These are phyloP conservation scores for Xerocomellus chrysenteron DNA, from an alignment of 768 basidiomycete species.

Conservation along the genomic window DNA sequence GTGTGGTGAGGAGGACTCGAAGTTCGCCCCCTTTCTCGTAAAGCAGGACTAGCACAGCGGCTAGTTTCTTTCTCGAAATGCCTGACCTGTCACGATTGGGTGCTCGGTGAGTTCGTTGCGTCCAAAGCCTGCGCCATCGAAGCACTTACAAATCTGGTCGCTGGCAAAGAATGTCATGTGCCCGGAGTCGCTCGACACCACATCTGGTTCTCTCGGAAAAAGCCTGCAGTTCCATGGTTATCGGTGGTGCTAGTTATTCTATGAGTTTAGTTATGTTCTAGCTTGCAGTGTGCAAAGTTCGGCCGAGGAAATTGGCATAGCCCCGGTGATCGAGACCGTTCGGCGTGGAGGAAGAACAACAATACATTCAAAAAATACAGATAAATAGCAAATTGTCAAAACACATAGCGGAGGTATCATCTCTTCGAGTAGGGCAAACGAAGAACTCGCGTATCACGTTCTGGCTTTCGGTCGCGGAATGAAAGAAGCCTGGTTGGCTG, in stretches of 20 bases:
- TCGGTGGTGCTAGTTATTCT: neutral
- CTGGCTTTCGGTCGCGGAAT: constrained; percentile 27
- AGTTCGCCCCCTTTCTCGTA: constrained; percentile 69
- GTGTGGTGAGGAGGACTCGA: constrained; percentile 81
- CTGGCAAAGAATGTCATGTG: constrained; percentile 26
- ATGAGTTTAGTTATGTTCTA: neutral
- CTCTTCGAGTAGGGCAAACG: neutral
- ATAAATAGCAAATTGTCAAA: constrained; percentile 24
- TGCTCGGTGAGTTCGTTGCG: neutral
- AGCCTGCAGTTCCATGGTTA: constrained; percentile 9
- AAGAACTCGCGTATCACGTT: constrained; percentile 6
- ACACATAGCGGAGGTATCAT: constrained; percentile 7
- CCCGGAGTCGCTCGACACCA: constrained; percentile 42
- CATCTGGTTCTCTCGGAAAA: constrained; percentile 20
- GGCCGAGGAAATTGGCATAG: neutral
- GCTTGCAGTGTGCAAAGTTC: neutral
- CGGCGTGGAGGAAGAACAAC: neutral
- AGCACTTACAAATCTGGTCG: constrained; percentile 54
- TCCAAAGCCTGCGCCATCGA: neutral
- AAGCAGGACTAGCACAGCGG: constrained; percentile 77
- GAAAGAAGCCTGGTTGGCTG: constrained; percentile 16
- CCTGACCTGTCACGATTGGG: constrained; percentile 26
- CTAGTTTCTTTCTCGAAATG: constrained; percentile 47
- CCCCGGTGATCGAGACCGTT: too few relatives aligned
- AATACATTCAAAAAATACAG: constrained; percentile 21